Evolutionary conservation across 2,329 filamentous ascomycete genomes (phyloP), one percentile per base, ranked within the genome.

Genomic region (Ceratocystis papillata): DNA sequence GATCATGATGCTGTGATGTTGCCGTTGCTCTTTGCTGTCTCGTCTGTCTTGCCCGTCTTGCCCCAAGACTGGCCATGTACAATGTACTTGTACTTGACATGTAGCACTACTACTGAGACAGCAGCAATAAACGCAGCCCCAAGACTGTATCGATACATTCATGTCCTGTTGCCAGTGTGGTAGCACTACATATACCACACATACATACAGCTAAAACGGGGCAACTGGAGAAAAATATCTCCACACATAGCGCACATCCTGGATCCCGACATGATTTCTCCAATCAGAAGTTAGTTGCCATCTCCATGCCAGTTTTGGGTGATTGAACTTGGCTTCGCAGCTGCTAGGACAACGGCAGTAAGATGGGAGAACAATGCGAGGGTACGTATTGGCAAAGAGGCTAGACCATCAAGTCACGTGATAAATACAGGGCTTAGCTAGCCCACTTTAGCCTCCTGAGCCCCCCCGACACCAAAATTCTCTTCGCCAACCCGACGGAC

Each of bases 251-350:
- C 3, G 12, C 53, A 59, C 0, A 15, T 59, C 15, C 25, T 17
- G 30, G 25, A 37, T 33, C 17, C 28, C 15, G 15, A 37, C 28
- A n/a, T 17, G 8, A 3, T 50, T 25, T 33, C 28, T 8, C 53
- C 53, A 59, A 59, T 59, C 28, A 59, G n/a, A 59, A 20, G 25
- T n/a, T 30, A n/a, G 53, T 59, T 59, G 25, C 53, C 53, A 17
- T 20, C 53, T 59, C 53, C 53, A 59, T 59, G 5, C 53, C 28
- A 59, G 7, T 17, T 59, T 7, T 30, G 33, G 53, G 28, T 37
- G 28, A 10, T 41, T 41, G 37, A 41, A 59, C 53, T 59, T 59
- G 20, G 33, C n/a, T 59, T 25, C 7, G 25, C 12, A 53, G 48
- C 53, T 59, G 28, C 25, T 17, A 8, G 28, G 53, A 59, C 53